phyloP scores from a whole-genome alignment of 75 land plant genomes.

The Ceratopteris richardii region DNA sequence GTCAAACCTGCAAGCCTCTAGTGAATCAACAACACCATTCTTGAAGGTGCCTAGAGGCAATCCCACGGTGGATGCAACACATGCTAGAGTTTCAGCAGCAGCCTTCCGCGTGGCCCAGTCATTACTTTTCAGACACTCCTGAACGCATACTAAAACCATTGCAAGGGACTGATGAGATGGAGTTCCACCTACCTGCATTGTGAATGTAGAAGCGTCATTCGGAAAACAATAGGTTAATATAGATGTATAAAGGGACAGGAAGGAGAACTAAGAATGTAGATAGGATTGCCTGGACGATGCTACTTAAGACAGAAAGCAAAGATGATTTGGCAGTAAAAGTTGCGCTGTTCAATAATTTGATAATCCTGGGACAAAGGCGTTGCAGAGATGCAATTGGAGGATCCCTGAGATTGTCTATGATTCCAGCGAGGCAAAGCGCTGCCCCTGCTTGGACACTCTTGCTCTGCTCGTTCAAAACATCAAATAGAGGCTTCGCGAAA shows the following conservation, averaged over 20 bases:
- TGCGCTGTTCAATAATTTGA: conserved; percentile 49
- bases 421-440: conserved; percentile 66
- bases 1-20: conserved; percentile 71
- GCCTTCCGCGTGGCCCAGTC: conserved; percentile 85
- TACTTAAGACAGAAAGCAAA: conserved; percentile 43
- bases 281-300: conserved; percentile 25
- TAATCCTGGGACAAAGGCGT: conserved; percentile 38
- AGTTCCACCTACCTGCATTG: conserved; percentile 36
- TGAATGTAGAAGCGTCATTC: too few species aligned
- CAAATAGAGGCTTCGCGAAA: conserved; percentile 56
- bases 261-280: not conserved
- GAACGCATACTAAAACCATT: conserved; percentile 28
- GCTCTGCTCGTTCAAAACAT: conserved; percentile 66
- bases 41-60: conserved; percentile 31
- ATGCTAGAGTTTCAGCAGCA: conserved; percentile 49
- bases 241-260: too few species aligned
- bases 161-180: conserved; percentile 17
- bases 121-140: conserved; percentile 44
- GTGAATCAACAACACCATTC: conserved; percentile 28
- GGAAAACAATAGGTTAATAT: too few species aligned
- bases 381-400: conserved; percentile 28
- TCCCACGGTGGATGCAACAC: conserved; percentile 25
- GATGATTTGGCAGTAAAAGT: conserved; percentile 75
- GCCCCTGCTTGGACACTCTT: conserved; percentile 47
- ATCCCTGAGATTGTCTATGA: conserved; percentile 48